phyloP scores from a whole-genome alignment of 78 protist genomes.

The Dictyostelium purpureum region DNA sequence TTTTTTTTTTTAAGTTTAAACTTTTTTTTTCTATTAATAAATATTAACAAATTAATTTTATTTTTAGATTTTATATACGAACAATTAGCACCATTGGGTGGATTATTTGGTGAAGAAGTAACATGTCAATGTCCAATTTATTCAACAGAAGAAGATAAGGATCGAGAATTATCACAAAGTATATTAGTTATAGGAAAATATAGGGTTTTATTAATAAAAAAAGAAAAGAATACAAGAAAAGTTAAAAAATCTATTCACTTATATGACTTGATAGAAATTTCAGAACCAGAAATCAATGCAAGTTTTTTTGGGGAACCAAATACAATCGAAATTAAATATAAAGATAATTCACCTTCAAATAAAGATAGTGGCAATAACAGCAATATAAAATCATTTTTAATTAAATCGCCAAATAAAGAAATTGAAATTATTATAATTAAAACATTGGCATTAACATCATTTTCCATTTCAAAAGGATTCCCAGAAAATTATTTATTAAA shows the following conservation, averaged over 20 bases:
- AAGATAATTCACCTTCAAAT: neutral
- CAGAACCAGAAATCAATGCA: conserved; percentile 2
- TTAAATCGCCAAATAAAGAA: conserved; percentile 37
- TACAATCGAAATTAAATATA: conserved; percentile 39
- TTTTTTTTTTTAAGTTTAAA: neutral
- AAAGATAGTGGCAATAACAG: neutral
- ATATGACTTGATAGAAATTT: conserved; percentile 47
- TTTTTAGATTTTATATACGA: conserved; percentile 24
- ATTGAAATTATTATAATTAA: conserved; percentile 47
- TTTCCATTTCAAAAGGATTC: conserved; percentile 40
- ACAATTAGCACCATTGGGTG: conserved; percentile 62
- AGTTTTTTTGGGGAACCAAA: neutral
- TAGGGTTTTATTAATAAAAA: conserved; percentile 37
- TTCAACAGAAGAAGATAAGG: conserved; percentile 1
- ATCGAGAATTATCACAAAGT: neutral
- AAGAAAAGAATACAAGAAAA: neutral
- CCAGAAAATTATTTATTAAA: neutral
- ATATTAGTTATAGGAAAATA: conserved; percentile 61
- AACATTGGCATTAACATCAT: conserved; percentile 39
- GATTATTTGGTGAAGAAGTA: conserved; percentile 71
- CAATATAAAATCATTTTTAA: neutral
- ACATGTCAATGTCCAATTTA: conserved; percentile 53
- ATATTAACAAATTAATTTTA: neutral
- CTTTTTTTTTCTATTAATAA: neutral
- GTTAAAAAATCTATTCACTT: conserved; percentile 25